These are phyloP conservation scores for Arctostaphylos glauca DNA, from an alignment of 148 eudicot genomes.

Conservation along the genomic window DNA sequence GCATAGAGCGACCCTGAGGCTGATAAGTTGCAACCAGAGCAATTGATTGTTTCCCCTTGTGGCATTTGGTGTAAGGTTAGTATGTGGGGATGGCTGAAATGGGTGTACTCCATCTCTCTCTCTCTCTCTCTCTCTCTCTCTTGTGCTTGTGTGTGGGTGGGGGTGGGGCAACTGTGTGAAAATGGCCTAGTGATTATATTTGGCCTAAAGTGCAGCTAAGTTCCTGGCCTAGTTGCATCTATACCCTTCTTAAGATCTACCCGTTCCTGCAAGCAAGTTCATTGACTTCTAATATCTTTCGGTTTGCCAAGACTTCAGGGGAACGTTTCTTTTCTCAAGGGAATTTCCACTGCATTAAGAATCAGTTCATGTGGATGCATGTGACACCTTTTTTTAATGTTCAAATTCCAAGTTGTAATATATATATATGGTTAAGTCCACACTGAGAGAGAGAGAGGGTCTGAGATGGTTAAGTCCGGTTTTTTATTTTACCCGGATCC, in stretches of 20 bases:
- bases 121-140: not conserved
- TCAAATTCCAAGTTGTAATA: not conserved
- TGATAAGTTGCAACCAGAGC: slow-evolving; percentile 26
- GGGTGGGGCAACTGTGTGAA: not conserved
- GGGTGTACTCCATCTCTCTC: slow-evolving; percentile 24
- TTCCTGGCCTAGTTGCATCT: not conserved
- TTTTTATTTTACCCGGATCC: too few species aligned
- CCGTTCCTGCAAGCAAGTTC: not conserved
- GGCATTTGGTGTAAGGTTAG: slow-evolving; percentile 16
- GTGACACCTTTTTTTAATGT: not conserved
- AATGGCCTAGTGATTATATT: not conserved
- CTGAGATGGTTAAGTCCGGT: too few species aligned
- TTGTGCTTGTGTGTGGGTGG: not conserved
- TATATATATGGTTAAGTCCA: too few species aligned
- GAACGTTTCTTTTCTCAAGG: not conserved
- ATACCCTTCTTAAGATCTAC: not conserved
- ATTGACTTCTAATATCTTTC: not conserved
- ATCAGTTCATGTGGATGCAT: not conserved
- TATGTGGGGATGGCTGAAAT: slow-evolving; percentile 30
- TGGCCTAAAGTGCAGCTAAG: not conserved
- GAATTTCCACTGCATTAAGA: not conserved
- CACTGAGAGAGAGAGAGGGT: too few species aligned
- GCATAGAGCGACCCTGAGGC: not conserved
- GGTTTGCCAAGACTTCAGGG: not conserved
- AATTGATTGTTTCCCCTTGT: not conserved